These are phyloP conservation scores for Murraya koenigii DNA, from an alignment of 345 rosid species.

Conservation along the genomic window DNA sequence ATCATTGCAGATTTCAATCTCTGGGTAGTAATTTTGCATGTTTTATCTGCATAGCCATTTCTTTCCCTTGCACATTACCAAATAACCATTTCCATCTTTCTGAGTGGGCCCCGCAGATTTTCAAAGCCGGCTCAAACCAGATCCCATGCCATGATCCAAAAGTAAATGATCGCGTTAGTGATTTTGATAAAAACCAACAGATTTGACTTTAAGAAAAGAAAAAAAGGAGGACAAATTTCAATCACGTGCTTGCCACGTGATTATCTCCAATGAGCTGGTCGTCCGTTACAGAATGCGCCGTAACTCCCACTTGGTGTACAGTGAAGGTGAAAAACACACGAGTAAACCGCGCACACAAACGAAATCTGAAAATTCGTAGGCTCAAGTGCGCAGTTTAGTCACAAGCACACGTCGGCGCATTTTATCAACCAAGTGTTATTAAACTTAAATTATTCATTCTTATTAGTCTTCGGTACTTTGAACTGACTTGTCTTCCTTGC, in stretches of 20 bases:
- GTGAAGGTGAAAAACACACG: background rate
- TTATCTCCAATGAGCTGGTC: background rate
- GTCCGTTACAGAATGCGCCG: background rate
- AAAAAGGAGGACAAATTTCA: no score
- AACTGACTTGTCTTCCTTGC: background rate
- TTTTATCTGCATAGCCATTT: background rate
- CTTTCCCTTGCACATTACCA: background rate
- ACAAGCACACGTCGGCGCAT: background rate
- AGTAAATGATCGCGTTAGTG: background rate
- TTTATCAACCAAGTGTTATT: background rate
- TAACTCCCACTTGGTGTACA: background rate
- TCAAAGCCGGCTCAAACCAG: background rate
- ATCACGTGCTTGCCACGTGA: background rate
- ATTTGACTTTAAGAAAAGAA: background rate
- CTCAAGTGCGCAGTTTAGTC: background rate
- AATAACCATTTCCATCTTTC: background rate
- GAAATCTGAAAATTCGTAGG: background rate
- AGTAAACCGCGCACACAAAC: background rate
- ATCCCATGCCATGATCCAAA: background rate
- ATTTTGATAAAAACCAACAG: background rate
- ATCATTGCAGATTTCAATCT: background rate
- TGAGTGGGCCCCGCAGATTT: background rate
- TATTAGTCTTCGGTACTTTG: background rate
- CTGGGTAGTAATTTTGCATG: background rate
- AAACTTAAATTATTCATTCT: background rate